phyloP scores from a whole-genome alignment of 2,329 filamentous ascomycete species.

The Tolypocladium ovalisporum region DNA sequence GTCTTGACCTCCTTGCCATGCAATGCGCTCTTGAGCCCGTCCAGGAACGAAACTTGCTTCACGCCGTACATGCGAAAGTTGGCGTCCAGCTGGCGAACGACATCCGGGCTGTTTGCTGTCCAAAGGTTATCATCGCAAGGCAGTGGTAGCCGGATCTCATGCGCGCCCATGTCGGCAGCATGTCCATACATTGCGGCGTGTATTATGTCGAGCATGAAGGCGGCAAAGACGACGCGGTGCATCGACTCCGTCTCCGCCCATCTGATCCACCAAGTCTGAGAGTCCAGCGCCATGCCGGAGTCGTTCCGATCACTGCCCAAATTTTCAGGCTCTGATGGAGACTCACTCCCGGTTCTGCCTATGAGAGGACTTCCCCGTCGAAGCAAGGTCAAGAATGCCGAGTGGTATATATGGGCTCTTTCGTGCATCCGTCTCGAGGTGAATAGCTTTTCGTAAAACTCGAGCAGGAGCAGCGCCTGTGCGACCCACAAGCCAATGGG shows the following conservation, averaged over 20 bases:
- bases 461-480: constrained; percentile 70
- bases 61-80: constrained; percentile 69
- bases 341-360: constrained; percentile 67
- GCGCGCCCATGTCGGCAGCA: constrained; percentile 78
- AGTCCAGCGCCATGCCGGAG: constrained; percentile 21
- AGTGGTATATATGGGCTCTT: constrained; percentile 80
- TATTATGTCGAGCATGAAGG: constrained; percentile 80
- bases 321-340: constrained; percentile 48
- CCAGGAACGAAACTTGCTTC: constrained; percentile 69
- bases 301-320: constrained; percentile 25
- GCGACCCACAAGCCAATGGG: constrained; percentile 84
- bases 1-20: constrained; percentile 74
- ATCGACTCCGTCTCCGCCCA: constrained; percentile 89
- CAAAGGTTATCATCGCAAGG: constrained; percentile 83
- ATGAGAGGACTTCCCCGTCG: constrained; percentile 78
- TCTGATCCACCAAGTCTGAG: constrained; percentile 60
- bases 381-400: constrained; percentile 75
- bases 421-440: constrained; percentile 75
- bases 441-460: constrained; percentile 89
- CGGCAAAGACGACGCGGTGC: constrained; percentile 74
- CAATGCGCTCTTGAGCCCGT: constrained; percentile 73
- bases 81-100: constrained; percentile 66
- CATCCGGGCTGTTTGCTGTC: constrained; percentile 68
- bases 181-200: constrained; percentile 92
- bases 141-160: constrained; percentile 76